Evolutionary conservation across 2,329 filamentous ascomycete species (phyloP), one percentile per base, ranked within the genome.

Genomic region (Paecilomyces formosus): DNA sequence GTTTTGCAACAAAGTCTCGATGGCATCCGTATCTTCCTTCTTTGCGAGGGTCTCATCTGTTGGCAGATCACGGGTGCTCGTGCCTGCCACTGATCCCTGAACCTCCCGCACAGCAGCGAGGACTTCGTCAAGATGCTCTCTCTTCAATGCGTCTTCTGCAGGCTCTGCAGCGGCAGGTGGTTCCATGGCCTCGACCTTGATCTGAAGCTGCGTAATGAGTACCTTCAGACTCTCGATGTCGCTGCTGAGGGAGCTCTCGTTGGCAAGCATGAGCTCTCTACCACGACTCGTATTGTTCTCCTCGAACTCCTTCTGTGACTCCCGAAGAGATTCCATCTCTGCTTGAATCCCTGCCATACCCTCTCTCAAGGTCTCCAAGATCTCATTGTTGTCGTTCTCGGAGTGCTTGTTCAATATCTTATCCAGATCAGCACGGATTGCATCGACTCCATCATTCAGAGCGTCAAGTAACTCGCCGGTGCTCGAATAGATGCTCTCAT

Each of bases 1-100:
- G 70, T 96, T 96, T 50, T 88, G 86, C 12, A 97, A 81, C 54
- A 97, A 86, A 0, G 89, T 95, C 73, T 97, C 93, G 59, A 97
- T 92, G 11, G 91, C 91, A 61, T 93, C 86, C 0, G 92, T 90
- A 65, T 97, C 92, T 64, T 96, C 91, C 69, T 90, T 90, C 31
- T 81, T 85, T 5, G 88, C 86, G 2, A 80, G 72, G 39, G 86
- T 85, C 54, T 82, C 79, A 13, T 76, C 69, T 11, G 64, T 62
- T 26, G 65, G 62, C n/a, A 59, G 63, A 11, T 75, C 76, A n/a
- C 77, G 70, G 64, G 80, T 66, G 65, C 80, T 67, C 60, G 84
- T 70, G 26, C 76, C 76, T 58, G 81, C 76, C n/a, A 89, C 78
- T 8, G 82, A 80, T 11, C 81, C 81, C 60, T 88, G 84, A 15